A percentile compares a stretch with the other conserved stretches of the same genome.
phyloP scores from a whole-genome alignment of 1,139 yeast genomes.

The Blastobotrys aristatus region DNA sequence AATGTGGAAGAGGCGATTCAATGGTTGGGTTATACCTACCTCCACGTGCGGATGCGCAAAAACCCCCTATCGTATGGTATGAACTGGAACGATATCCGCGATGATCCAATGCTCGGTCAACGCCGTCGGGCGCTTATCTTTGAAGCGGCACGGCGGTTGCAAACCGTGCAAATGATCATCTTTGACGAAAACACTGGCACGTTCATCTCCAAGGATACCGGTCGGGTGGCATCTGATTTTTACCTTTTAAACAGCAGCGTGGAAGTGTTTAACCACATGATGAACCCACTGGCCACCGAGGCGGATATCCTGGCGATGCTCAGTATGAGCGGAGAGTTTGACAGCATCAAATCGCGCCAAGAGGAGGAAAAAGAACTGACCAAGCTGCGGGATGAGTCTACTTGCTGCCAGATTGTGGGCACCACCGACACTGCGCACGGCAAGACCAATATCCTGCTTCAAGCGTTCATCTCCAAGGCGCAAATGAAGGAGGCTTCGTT shows the following conservation, averaged over 20 bases:
- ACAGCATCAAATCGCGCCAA: conserved; percentile 79
- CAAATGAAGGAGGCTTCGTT: conserved; percentile 71
- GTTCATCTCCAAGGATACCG: conserved; percentile 80
- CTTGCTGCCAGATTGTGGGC: conserved; percentile 82
- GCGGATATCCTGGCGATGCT: conserved; percentile 88
- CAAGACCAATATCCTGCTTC: conserved; percentile 82
- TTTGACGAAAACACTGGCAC: conserved; percentile 82
- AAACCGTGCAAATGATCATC: conserved; percentile 84
- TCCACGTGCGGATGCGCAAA: conserved; percentile 90
- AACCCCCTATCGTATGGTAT: conserved; percentile 94
- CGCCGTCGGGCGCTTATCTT: conserved; percentile 71
- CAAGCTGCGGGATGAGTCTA: conserved; percentile 49
- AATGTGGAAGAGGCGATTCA: conserved; percentile 91
- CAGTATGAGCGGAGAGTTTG: conserved; percentile 92
- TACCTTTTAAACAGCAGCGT: conserved; percentile 80
- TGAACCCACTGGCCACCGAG: conserved; percentile 81
- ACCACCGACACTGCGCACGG: conserved; percentile 72
- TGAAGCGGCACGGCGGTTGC: conserved; percentile 76
- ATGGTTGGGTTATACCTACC: conserved; percentile 95
- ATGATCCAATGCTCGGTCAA: conserved; percentile 75
- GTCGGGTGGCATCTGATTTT: conserved; percentile 92
- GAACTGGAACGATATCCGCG: conserved; percentile 75
- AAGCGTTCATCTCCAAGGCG: conserved; percentile 79
- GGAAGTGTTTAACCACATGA: conserved; percentile 81
- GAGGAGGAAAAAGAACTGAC: conserved; percentile 79